Evolutionary conservation across 805 yeast species (phyloP).

Genomic region (Candida sithepensis): DNA sequence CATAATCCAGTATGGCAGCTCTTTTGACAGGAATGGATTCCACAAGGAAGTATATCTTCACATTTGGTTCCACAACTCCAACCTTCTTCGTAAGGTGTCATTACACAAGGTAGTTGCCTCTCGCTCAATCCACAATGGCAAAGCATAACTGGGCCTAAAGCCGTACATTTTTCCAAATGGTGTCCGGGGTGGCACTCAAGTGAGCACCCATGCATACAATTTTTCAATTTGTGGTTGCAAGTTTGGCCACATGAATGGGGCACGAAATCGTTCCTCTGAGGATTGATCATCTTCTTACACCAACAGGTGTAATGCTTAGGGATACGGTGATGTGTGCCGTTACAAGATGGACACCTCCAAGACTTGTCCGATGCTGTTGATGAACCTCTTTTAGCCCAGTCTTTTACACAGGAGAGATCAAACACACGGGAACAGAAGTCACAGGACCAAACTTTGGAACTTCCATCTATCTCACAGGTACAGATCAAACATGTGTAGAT

Average conservation of each 20-base stretch:
- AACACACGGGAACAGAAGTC: slow-evolving; percentile 73
- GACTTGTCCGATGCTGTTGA: slow-evolving; percentile 52
- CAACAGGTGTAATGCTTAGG: slow-evolving; percentile 72
- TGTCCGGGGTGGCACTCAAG: slow-evolving; percentile 86
- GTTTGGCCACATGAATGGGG: slow-evolving; percentile 92
- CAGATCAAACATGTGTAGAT: slow-evolving; percentile 83
- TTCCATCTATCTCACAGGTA: slow-evolving; percentile 70
- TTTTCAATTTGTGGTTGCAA: slow-evolving; percentile 53
- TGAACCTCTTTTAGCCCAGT: slow-evolving; percentile 81
- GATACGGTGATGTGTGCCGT: slow-evolving; percentile 39
- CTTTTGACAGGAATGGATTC: slow-evolving; percentile 58
- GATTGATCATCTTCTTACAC: slow-evolving; percentile 80
- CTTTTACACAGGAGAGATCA: slow-evolving; percentile 77
- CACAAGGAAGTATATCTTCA: slow-evolving; percentile 62
- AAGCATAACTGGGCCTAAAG: slow-evolving; percentile 64
- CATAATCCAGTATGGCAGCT: slow-evolving; percentile 81
- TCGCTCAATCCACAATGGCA: slow-evolving; percentile 73
- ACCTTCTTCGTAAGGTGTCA: slow-evolving; percentile 64
- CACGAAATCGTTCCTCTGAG: slow-evolving; percentile 49
- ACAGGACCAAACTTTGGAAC: slow-evolving; percentile 77
- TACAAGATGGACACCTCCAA: slow-evolving; percentile 91
- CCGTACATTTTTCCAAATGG: slow-evolving; percentile 72
- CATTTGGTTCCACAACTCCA: slow-evolving; percentile 69
- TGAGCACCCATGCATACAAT: slow-evolving; percentile 73
- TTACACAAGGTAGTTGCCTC: slow-evolving; percentile 67